Percentiles rank a stretch among this genome's conserved stretches.
phyloP scores from a whole-genome alignment of 1,139 yeast genomes.

The Blastobotrys raffinosifermentans region DNA sequence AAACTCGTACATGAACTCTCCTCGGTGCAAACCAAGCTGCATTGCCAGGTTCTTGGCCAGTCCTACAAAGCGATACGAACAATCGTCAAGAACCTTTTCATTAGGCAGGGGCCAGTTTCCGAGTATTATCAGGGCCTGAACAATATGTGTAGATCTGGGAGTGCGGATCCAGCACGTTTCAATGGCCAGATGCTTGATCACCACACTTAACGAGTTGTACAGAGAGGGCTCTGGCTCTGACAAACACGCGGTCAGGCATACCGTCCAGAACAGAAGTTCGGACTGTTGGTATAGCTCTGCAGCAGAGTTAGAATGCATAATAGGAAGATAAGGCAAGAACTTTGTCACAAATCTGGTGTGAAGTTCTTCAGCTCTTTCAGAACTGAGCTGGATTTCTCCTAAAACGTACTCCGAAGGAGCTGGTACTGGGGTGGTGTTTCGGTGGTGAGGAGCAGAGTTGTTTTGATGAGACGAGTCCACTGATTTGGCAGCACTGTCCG shows the following conservation, averaged over 20 bases:
- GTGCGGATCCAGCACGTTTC: constrained; percentile 93
- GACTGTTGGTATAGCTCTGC: constrained; percentile 77
- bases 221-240: constrained; percentile 84
- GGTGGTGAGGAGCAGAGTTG: not conserved
- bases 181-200: constrained; percentile 81
- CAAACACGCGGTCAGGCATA: constrained; percentile 76
- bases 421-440: not conserved
- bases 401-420: constrained; percentile 41
- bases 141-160: constrained; percentile 89
- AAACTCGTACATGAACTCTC: constrained; percentile 85
- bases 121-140: constrained; percentile 76
- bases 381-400: constrained; percentile 66
- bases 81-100: constrained; percentile 87
- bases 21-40: constrained; percentile 90
- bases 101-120: constrained; percentile 93
- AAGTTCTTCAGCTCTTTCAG: constrained; percentile 62
- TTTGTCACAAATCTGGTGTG: constrained; percentile 63
- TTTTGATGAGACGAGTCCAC: not conserved
- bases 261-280: constrained; percentile 84
- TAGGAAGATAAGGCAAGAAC: constrained; percentile 74
- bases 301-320: constrained; percentile 64
- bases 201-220: constrained; percentile 67
- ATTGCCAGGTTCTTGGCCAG: constrained; percentile 78
- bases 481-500: not conserved
- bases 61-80: constrained; percentile 83